phyloP scores from a whole-genome alignment of 1,284 basidiomycete species.

The Moniliophthora roreri region DNA sequence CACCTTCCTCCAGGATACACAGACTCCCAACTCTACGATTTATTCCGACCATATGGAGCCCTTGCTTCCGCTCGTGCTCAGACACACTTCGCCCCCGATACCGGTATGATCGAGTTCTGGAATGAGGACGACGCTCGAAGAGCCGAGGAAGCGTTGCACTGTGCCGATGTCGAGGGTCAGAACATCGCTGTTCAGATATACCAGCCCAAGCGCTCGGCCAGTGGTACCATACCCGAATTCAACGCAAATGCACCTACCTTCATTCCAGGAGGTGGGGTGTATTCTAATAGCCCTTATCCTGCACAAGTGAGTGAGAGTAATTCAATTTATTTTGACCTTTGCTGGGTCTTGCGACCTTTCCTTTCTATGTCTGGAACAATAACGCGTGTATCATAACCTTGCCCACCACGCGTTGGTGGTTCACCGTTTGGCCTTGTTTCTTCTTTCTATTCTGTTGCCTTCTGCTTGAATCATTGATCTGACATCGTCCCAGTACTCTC shows the following conservation, averaged over 20 bases:
- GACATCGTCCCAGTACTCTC: constrained; percentile 51
- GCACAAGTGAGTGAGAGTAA: constrained; percentile 39
- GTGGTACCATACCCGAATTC: constrained; percentile 56
- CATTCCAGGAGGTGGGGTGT: background rate
- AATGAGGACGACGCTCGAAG: constrained; percentile 80
- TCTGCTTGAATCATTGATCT: background rate
- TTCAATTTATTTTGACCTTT: background rate
- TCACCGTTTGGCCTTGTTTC: background rate
- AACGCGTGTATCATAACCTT: background rate
- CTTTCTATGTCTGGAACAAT: background rate
- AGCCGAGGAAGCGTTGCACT: constrained; percentile 80
- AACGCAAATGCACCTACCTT: constrained; percentile 63
- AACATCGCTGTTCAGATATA: constrained; percentile 81
- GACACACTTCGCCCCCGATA: constrained; percentile 69
- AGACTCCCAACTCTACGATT: constrained; percentile 77
- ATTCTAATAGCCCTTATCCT: constrained; percentile 42
- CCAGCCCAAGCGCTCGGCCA: constrained; percentile 58
- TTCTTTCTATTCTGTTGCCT: constrained; percentile 8
- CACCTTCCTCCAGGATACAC: constrained; percentile 66
- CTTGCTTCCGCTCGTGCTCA: constrained; percentile 71
- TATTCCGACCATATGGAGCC: constrained; percentile 72
- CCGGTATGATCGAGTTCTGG: constrained; percentile 85
- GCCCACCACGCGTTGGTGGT: background rate
- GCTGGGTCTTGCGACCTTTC: too few relatives aligned
- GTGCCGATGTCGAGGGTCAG: constrained; percentile 74